Evolutionary conservation across 2,329 filamentous ascomycete genomes (phyloP), one percentile per base, ranked within the genome.

Genomic region (Epichloe typhina): DNA sequence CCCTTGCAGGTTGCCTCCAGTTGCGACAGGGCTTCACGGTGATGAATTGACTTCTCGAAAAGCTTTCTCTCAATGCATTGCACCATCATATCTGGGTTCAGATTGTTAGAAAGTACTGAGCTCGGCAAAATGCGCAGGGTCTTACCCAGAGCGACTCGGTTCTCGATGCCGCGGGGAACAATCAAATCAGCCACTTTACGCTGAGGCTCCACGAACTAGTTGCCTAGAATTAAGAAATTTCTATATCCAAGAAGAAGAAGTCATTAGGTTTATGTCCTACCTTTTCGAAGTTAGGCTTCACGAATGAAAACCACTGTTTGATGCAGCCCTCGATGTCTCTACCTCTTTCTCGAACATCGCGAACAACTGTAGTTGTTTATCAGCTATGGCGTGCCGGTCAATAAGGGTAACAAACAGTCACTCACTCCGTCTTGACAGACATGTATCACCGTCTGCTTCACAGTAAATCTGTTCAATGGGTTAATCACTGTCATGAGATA

Each of bases 301-400:
- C 93, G 64, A 86, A 98, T 11, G 72, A 73, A 65, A 97, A 96
- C 93, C 93, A 98, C 66, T 98, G 93, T 68, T 97, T 97, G 66
- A 98, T 90, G 61, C 90, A 91, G 40, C 93, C 93, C 63, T 96
- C 86, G 51, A 97, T 86, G 61, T 95, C 91, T 62, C 93, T 80
- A 3, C 87, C 91, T 61, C 93, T 82, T 60, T 95, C 88, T 59
- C 81, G 81, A 21, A 97, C 88, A 68, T 98, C 93, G 61, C 93
- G 85, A 38, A 88, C 72, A 57, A 94, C 85, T 89, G 26, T 31
- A 12, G n/a, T 54, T 1, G 42, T 36, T 36, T 36, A 33, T 55
- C 46, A 60, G 49, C 33, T 19, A 17, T 17, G 23, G 9, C n/a
- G 26, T 26, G 9, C 41, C 26, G 26, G 8, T 36, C 40, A n/a